A percentile compares a stretch with the other conserved stretches of the same genome.
Conservation (phyloP, 768 basidiomycete species). For the Phylloporus sp. region DNA sequence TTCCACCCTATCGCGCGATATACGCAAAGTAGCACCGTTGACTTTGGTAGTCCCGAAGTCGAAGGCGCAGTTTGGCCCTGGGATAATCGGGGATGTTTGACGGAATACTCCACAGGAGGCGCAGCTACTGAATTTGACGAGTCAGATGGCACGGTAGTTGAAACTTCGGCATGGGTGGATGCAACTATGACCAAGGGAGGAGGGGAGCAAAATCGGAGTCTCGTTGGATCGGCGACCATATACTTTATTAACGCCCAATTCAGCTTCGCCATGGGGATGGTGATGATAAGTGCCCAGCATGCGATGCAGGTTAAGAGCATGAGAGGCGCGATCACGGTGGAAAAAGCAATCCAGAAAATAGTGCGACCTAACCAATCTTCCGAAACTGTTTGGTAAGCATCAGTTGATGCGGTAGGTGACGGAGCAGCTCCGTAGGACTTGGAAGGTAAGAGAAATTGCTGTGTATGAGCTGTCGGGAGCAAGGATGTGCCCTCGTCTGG, state of each 20-base stretch:
- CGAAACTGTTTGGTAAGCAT: slow-evolving; percentile 22
- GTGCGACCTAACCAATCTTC: slow-evolving; percentile 60
- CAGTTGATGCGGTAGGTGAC: slow-evolving; percentile 24
- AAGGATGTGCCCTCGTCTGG: slow-evolving; percentile 48
- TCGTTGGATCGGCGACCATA: slow-evolving; percentile 71
- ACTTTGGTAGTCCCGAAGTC: slow-evolving; percentile 60
- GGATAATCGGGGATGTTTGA: slow-evolving; percentile 69
- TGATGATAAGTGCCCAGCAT: slow-evolving; percentile 94
- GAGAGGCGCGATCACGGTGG: slow-evolving; percentile 77
- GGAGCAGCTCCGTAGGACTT: slow-evolving; percentile 69
- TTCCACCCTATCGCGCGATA: slow-evolving; percentile 86
- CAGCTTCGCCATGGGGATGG: slow-evolving; percentile 97
- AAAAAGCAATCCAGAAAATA: slow-evolving; percentile 79
- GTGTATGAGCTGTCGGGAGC: slow-evolving; percentile 27
- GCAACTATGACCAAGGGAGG: slow-evolving; percentile 60
- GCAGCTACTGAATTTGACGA: slow-evolving; percentile 8
- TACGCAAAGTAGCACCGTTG: slow-evolving; percentile 90
- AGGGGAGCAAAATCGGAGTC: slow-evolving; percentile 90
- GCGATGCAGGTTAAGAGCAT: slow-evolving; percentile 83
- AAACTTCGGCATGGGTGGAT: slow-evolving; percentile 24
- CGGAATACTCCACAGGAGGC: slow-evolving; percentile 45
- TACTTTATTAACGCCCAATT: slow-evolving; percentile 91
- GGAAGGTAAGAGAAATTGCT: slow-evolving; percentile 37
- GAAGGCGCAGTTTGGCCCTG: slow-evolving; percentile 88
- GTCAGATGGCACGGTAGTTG: slow-evolving; percentile 3